Evolutionary conservation across 345 rosid genomes (phyloP), one percentile per base, ranked within the genome.

Genomic region (Aurinia saxatilis): DNA sequence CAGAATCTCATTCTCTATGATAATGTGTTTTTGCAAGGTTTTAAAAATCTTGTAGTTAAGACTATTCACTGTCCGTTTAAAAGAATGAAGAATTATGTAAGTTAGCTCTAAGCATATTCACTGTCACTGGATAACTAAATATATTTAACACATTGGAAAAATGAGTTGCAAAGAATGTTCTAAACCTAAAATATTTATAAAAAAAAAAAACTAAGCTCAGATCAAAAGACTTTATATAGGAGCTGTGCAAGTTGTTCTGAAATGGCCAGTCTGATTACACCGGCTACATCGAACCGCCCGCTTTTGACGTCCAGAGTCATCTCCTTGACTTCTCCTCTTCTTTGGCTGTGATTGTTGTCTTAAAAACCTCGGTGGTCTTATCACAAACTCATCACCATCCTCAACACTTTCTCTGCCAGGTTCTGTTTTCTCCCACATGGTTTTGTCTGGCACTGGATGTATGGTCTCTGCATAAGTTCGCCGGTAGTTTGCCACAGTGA

Each of bases 231-330:
- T 18, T 68, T 79, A 89, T 44, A 80, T 87, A 50, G 98, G 98
- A 8, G 98, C 83, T 53, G 95, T 89, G 80, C 95, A 92, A 14
- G 98, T 92, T 60, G 98, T 92, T 79, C 98, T 82, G 76, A 92
- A 92, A 78, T 92, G 98, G 50, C 98, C 93, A 16, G 95, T 84
- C 75, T 92, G 93, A 65, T 85, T 83, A 78, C 98, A 92, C 34
- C 96, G 86, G 76, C 98, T 90, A 63, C 98, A 92, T 60, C 91
- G 90, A 81, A 89, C 98, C 30, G 80, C 90, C 56, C 98, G 81
- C 74, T 90, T 92, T 39, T 73, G 84, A 12, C 95, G 88, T 1
- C 90, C 96, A 11, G 85, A 82, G 38, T 89, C 97, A 69, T 92
- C 97, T n/a, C 81, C 91, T 63, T 88, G 78, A 60, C 78, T 85